Conservation (phyloP, 768 basidiomycete species). For the Lactifluus pinguis region DNA sequence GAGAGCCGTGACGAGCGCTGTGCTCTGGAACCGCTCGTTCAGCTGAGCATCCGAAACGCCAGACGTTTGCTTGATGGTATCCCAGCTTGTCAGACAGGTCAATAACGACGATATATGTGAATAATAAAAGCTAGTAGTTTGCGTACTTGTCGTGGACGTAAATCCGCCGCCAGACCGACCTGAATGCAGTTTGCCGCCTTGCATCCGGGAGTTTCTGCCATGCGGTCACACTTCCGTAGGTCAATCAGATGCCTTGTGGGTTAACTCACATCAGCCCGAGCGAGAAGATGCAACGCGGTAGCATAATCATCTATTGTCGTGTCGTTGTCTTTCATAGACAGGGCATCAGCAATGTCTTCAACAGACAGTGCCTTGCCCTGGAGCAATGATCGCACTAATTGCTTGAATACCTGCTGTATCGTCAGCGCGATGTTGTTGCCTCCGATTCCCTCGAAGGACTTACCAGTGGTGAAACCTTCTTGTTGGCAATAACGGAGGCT, state of each 20-base stretch:
- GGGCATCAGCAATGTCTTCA: slow-evolving; percentile 75
- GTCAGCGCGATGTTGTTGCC: slow-evolving; percentile 15
- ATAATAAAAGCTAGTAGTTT: neutral
- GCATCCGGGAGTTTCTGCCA: slow-evolving; percentile 59
- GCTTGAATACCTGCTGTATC: slow-evolving; percentile 52
- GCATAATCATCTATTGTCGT: slow-evolving; percentile 53
- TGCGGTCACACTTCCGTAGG: neutral
- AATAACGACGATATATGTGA: neutral
- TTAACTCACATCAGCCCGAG: slow-evolving; percentile 40
- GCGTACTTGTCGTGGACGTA: slow-evolving; percentile 81
- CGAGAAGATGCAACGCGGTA: slow-evolving; percentile 58
- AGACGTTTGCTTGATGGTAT: slow-evolving; percentile 59
- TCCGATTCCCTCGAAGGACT: neutral
- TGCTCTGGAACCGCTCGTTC: slow-evolving; percentile 57
- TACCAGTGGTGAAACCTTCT: slow-evolving; percentile 46
- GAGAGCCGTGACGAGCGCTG: slow-evolving; percentile 67
- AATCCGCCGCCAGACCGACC: slow-evolving; percentile 79
- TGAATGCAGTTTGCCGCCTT: slow-evolving; percentile 58
- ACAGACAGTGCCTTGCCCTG: slow-evolving; percentile 65
- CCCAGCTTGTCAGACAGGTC: slow-evolving; percentile 53
- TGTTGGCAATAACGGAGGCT: slow-evolving; percentile 37
- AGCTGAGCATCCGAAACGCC: slow-evolving; percentile 73
- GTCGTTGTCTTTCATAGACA: slow-evolving; percentile 77
- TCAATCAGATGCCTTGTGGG: neutral
- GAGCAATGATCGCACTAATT: slow-evolving; percentile 55